A percentile compares a stretch with the other conserved stretches of the same genome.
These are phyloP conservation scores for grape (Vitis vinifera) DNA, from an alignment of 164 flowering plant species.

Conservation along the genomic window DNA sequence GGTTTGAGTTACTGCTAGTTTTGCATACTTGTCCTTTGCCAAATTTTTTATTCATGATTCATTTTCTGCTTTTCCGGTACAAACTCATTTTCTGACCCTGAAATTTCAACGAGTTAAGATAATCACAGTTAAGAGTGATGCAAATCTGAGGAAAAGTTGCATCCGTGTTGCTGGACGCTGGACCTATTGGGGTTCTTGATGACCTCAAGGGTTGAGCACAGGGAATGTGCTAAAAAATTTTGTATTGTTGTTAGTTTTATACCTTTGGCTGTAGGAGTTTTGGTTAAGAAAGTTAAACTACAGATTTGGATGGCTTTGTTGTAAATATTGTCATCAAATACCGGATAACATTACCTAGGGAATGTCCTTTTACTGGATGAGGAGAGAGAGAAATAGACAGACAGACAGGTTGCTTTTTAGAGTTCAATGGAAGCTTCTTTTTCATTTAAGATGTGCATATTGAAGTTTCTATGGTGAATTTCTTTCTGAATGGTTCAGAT, in stretches of 20 bases:
- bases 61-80: not conserved
- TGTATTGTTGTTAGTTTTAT: not conserved
- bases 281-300: not conserved
- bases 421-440: no score
- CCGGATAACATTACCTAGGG: no score
- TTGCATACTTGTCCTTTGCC: not conserved
- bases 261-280: not conserved
- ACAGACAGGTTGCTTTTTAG: no score
- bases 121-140: not conserved
- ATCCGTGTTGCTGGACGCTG: not conserved
- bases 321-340: conserved; percentile 2
- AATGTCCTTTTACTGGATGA: no score
- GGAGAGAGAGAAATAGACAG: no score
- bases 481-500: no score
- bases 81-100: not conserved
- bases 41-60: not conserved
- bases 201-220: not conserved
- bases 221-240: not conserved
- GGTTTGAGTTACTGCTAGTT: not conserved
- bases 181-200: not conserved
- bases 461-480: no score
- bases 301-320: not conserved
- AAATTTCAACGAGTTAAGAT: not conserved
- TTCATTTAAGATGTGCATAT: no score
- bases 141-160: not conserved